Percentiles rank a stretch among this genome's conserved stretches.
Evolutionary conservation across 164 flowering plant genomes (phyloP).

Genomic region (Annona squamosa): DNA sequence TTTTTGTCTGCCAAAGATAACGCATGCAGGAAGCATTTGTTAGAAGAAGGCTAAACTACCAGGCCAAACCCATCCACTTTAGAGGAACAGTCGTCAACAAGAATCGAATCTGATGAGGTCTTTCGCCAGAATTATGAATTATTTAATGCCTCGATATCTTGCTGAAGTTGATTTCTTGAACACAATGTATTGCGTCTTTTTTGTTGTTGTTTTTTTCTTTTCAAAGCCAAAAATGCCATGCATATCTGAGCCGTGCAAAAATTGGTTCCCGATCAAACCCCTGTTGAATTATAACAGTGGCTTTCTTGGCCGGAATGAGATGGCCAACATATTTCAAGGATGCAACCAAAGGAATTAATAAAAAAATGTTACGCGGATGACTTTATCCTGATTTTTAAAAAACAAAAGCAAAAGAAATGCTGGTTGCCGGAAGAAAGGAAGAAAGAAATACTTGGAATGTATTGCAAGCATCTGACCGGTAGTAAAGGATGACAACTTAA

Average conservation of each 20-base stretch:
- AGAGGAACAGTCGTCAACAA: neutral
- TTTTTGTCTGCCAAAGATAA: neutral
- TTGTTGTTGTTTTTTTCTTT: neutral
- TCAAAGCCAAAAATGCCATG: neutral
- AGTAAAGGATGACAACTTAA: neutral
- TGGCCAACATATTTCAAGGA: neutral
- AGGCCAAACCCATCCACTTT: constrained; percentile 5
- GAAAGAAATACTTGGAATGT: constrained; percentile 5
- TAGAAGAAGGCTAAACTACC: neutral
- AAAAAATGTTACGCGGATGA: neutral
- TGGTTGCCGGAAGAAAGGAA: neutral
- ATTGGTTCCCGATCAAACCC: neutral
- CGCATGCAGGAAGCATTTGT: neutral
- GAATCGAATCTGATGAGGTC: neutral
- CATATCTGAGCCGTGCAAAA: neutral
- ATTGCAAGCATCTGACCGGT: neutral
- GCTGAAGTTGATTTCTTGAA: neutral
- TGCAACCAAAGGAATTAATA: neutral
- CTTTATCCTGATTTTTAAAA: neutral
- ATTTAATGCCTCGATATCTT: neutral
- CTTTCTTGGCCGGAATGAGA: neutral
- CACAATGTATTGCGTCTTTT: neutral
- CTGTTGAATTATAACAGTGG: neutral
- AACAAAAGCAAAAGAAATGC: constrained; percentile 1
- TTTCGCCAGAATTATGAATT: neutral